Base-by-base conservation (phyloP, 2,329 filamentous ascomycete species). In the Xylariomycetidae sp. region DNA sequence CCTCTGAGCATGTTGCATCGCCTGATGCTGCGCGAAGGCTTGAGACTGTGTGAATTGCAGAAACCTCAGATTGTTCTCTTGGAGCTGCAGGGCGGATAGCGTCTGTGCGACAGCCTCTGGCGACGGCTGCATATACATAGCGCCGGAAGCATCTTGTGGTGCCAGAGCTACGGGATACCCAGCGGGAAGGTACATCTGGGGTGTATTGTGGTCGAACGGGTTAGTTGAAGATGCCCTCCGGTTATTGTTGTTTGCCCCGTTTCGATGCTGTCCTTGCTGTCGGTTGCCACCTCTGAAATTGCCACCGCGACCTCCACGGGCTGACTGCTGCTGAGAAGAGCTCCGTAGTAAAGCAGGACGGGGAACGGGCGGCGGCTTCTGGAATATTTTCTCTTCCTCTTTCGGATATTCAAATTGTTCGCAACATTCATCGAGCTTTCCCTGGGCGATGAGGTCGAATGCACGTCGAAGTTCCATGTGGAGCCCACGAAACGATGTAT, bases 401-500 rank as follows among this genome's bases (percentile, higher is more conserved):
- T 86, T 84, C 4, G 92, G 92, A 50, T 85, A 96, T 37, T 85
- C 79, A 52, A 82, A 98, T 56, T 90, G 78, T 56, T 94, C 86
- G 59, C 89, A 96, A 56, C 84, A 89, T 50, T 88, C 81, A 4
- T 80, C 76, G 27, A 98, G 70, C 49, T 92, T 87, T 15, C 80
- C 85, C 32, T 85, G 75, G 2, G 85, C 79, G 13, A 96, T 76
- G 35, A 88, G 63, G 37, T 88, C 84, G 56, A 95, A 97, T 1
- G 92, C 92, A 45, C 88, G 76, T 41, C 92, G 80, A 31, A 98
- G 69, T 62, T 98, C 92, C 46, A 88, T 62, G 57, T 98, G 92
- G 18, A 98, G 75, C 2, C 92, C 92, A 31, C 85, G 79, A 62
- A 95, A 96, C 1, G 92, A 90, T 27, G 86, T 94, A 56, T 95